Evolutionary conservation across 345 rosid species (phyloP), one percentile per base, ranked within the genome.

Genomic region (Brassica nigra): DNA sequence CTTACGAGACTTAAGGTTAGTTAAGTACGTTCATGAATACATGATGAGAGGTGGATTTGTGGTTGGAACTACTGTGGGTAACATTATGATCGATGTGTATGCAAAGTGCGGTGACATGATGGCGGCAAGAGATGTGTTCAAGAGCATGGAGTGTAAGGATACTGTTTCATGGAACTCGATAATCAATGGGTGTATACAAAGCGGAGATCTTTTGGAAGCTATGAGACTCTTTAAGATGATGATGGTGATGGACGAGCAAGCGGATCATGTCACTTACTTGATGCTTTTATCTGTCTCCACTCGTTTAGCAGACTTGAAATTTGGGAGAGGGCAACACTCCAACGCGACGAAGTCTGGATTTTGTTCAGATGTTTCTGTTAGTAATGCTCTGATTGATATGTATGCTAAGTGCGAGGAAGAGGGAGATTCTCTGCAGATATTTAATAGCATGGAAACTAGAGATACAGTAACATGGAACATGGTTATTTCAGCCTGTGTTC

Each of bases 391-490:
- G 78, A 82, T 88, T 78, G 87, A 85, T 78, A 83, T 91, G 92
- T 88, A 89, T 68, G 85, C 92, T 27, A 89, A 91, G 65, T 85
- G 90, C 47, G 84, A 84, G 15, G 76, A 82, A 58, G n/a, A 79
- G 47, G 78, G 62, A 31, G 86, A 84, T 27, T 81, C 90, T 30
- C 75, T 85, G 66, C 73, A 78, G 82, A 70, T 86, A 76, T 91
- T 91, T 64, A 81, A 44, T 33, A 65, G 42, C 72, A 86, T 87
- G 90, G 83, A 62, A 59, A 75, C 74, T 76, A 81, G 77, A 28
- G 89, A 88, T 81, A 75, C 81, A 2, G 87, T 91, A 28, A 81
- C 93, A 28, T 91, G 93, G 93, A 91, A 88, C 84, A 86, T 85
- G 1, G 62, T 91, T 59, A 84, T 91, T 73, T 76, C 89, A 30